Conservation (phyloP, 2,329 filamentous ascomycete species). For the Fusarium palustre region DNA sequence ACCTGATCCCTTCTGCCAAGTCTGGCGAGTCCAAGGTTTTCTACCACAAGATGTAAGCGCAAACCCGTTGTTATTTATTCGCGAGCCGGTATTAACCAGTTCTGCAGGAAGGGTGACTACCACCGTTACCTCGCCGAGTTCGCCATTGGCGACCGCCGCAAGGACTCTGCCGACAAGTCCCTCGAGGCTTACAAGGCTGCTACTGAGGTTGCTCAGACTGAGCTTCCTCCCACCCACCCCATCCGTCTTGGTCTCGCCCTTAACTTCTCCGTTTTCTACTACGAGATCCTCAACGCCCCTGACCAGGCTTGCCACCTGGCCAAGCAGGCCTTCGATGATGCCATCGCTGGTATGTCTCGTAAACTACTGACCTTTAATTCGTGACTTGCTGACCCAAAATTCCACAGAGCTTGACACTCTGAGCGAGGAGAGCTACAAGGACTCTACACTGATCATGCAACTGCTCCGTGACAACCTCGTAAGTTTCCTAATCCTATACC, state of each 20-base stretch:
- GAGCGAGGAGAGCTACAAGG: conserved; percentile 99
- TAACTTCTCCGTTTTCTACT: conserved; percentile 99
- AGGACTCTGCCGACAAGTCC: conserved; percentile 85
- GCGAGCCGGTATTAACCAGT: conserved; percentile 63
- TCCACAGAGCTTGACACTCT: conserved; percentile 88
- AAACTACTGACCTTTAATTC: not conserved
- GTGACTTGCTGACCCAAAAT: conserved; percentile 11
- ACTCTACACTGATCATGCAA: conserved; percentile 99
- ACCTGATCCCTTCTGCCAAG: conserved; percentile 94
- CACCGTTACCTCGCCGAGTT: conserved; percentile 96
- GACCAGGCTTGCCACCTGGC: conserved; percentile 98
- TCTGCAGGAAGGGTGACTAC: conserved; percentile 91
- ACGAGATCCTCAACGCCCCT: conserved; percentile 98
- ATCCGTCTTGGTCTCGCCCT: conserved; percentile 97
- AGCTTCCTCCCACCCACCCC: conserved; percentile 96
- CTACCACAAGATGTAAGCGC: conserved; percentile 95
- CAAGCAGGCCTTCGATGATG: conserved; percentile 99
- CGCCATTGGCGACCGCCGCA: conserved; percentile 91
- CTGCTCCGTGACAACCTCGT: conserved; percentile 96
- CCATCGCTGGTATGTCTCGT: conserved; percentile 75
- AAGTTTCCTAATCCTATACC: conserved; percentile 51
- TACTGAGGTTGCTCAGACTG: conserved; percentile 97
- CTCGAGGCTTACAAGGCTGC: conserved; percentile 99
- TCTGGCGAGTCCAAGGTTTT: conserved; percentile 99
- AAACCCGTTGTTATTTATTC: conserved; percentile 81